Base-by-base conservation (phyloP, 2,329 filamentous ascomycete species). In the Pseudocercospora macadamiae region DNA sequence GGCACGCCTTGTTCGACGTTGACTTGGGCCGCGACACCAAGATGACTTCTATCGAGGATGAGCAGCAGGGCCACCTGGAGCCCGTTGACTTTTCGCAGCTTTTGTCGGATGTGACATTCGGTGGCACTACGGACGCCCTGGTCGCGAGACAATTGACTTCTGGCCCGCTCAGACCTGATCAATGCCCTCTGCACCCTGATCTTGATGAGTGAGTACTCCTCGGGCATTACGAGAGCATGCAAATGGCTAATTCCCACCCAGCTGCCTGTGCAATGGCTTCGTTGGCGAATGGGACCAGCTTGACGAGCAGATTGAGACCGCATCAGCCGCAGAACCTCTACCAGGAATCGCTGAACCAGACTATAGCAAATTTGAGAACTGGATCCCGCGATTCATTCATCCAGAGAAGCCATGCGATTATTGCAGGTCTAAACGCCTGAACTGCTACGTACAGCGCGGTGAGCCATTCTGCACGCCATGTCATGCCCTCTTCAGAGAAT, bases 331-430 rank as follows among this genome's bases (percentile, higher is more conserved):
- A 28, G 45, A 34, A 7, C 54, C 56, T 26, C 25, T 36, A 54
- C 54, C 51, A 34, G 57, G 47, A 7, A 51, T 64, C 18, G 61
- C 62, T 4, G 66, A 69, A 56, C 67, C 67, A n/a, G 69, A 71
- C 51, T 73, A 78, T 64, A 73, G 70, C 23, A 74, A 79, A 61
- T 80, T 80, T 59, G 53, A 63, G 28, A 62, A 71, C 61, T 80
- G 75, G 74, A 75, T 82, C 16, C 78, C 79, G 2, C 70, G 75
- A 58, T 80, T 80, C 60, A 71, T 76, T 32, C 77, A 79, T 54
- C 77, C 78, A 5, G 70, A 73, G 30, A 71, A 76, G 49, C 70
- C 78, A 26, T 82, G 79, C 67, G 77, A 80, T 32, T 80, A 81
- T 60, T 82, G 79, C 64, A 71, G 74, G 21, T 77, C 76, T 1